These are phyloP conservation scores for Trichosporon sp. DNA, from an alignment of 1,284 basidiomycete species.

Conservation along the genomic window DNA sequence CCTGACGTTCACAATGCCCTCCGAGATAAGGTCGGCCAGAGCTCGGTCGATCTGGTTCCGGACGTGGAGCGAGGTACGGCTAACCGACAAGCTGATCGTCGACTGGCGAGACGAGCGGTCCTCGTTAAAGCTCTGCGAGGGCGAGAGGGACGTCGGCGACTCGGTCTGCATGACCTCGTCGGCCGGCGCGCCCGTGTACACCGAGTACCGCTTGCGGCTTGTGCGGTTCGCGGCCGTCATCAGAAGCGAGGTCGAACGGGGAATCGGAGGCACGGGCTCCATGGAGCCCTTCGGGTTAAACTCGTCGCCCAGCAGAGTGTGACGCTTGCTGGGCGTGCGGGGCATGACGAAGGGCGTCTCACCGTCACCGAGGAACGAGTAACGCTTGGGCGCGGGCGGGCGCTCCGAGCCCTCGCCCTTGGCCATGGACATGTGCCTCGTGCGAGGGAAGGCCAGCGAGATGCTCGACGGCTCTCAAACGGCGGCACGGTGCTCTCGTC, in stretches of 20 bases:
- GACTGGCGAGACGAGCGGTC: background rate
- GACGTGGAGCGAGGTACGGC: slow-evolving; percentile 63
- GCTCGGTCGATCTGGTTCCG: slow-evolving; percentile 55
- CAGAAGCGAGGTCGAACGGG: background rate
- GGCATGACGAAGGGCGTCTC: background rate
- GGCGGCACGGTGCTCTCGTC: slow-evolving; percentile 42
- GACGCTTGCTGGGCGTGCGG: slow-evolving; percentile 7
- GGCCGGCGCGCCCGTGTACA: background rate
- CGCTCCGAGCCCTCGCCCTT: background rate
- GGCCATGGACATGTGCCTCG: slow-evolving; percentile 9
- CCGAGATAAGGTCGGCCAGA: slow-evolving; percentile 49
- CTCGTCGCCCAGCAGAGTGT: slow-evolving; percentile 10
- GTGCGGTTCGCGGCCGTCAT: background rate
- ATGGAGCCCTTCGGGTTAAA: background rate
- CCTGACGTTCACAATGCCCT: slow-evolving; percentile 44
- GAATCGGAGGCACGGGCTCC: background rate
- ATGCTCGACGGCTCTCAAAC: slow-evolving; percentile 46
- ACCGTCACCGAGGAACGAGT: slow-evolving; percentile 4
- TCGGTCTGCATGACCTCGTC: slow-evolving; percentile 14
- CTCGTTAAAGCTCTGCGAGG: slow-evolving; percentile 1
- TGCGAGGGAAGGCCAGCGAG: slow-evolving; percentile 12
- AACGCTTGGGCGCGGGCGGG: slow-evolving; percentile 2
- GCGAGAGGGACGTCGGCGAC: slow-evolving; percentile 56
- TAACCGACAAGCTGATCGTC: slow-evolving; percentile 2
- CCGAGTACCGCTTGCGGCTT: background rate